These are phyloP conservation scores for Phylloporus arenicola DNA, from an alignment of 768 basidiomycete genomes.

Conservation along the genomic window DNA sequence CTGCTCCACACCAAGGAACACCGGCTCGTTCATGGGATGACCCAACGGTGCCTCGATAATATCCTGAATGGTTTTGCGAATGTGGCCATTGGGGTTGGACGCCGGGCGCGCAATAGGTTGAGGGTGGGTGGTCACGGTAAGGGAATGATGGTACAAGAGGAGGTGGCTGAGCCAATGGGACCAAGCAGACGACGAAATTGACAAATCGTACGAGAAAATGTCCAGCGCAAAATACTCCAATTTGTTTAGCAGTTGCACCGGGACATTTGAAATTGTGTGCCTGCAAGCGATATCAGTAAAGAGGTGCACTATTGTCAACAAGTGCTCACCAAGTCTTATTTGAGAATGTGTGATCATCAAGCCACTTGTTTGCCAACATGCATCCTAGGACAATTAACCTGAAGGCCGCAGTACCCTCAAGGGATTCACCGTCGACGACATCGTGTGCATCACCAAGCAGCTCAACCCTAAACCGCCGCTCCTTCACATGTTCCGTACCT, in stretches of 20 bases:
- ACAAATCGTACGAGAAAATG: conserved; percentile 65
- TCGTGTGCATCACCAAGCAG: conserved; percentile 49
- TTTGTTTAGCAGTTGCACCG: conserved; percentile 62
- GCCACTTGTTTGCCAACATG: conserved; percentile 86
- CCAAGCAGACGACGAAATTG: conserved; percentile 62
- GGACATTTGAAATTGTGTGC: conserved; percentile 77
- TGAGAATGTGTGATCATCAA: conserved; percentile 85
- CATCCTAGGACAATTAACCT: conserved; percentile 73
- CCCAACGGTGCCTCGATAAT: conserved; percentile 48
- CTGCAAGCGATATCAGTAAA: conserved; percentile 32
- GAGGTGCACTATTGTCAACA: neutral
- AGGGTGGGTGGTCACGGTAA: conserved; percentile 53
- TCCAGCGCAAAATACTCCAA: conserved; percentile 69
- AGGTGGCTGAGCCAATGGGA: conserved; percentile 65
- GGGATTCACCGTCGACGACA: conserved; percentile 39
- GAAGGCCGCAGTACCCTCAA: conserved; percentile 62
- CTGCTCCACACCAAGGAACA: conserved; percentile 69
- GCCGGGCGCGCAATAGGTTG: conserved; percentile 80
- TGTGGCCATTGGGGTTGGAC: conserved; percentile 60
- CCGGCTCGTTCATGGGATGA: conserved; percentile 42
- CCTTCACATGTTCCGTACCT: conserved; percentile 50
- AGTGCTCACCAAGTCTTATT: conserved; percentile 77
- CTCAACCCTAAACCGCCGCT: conserved; percentile 57
- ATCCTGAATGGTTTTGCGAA: conserved; percentile 66
- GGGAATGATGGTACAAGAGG: conserved; percentile 57